These are phyloP conservation scores for Neonothopanus nambi DNA, from an alignment of 1,284 basidiomycete species.

Conservation along the genomic window DNA sequence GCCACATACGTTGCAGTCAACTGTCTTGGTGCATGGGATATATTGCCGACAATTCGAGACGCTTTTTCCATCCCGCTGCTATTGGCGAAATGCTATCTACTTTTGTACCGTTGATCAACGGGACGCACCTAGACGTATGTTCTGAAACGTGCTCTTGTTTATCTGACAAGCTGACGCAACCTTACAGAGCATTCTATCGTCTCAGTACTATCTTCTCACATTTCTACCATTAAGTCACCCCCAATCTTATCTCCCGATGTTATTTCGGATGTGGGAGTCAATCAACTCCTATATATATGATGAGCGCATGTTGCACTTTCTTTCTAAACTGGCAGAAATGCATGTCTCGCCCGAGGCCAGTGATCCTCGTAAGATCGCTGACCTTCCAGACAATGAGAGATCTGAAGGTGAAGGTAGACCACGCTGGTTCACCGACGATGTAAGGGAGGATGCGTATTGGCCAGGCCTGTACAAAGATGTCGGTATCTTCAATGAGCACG, in stretches of 20 bases:
- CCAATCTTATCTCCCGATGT: conserved; percentile 77
- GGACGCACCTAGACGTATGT: conserved; percentile 71
- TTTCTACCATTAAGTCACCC: conserved; percentile 81
- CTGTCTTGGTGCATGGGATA: conserved; percentile 84
- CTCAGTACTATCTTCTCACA: conserved; percentile 80
- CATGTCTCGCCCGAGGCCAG: conserved; percentile 75
- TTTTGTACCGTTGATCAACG: conserved; percentile 78
- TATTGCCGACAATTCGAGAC: conserved; percentile 77
- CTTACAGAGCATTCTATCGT: conserved; percentile 68
- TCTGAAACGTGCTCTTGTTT: background rate
- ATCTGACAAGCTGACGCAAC: conserved; percentile 12
- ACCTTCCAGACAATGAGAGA: conserved; percentile 71
- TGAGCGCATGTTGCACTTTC: conserved; percentile 77
- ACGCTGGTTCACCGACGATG: conserved; percentile 50
- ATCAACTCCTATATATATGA: conserved; percentile 85
- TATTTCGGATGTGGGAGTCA: conserved; percentile 82
- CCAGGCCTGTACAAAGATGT: conserved; percentile 77
- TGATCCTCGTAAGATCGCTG: conserved; percentile 62
- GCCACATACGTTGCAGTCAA: conserved; percentile 46
- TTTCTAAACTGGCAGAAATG: conserved; percentile 69
- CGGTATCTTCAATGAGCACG: conserved; percentile 84
- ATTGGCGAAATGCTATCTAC: conserved; percentile 88
- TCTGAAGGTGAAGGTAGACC: conserved; percentile 66
- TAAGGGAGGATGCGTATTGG: conserved; percentile 51
- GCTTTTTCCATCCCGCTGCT: conserved; percentile 90